Percentiles rank a stretch among this genome's conserved stretches.
These are phyloP conservation scores for Saccharomyces pastorianus DNA, from an alignment of 1,139 yeast species.

Conservation along the genomic window DNA sequence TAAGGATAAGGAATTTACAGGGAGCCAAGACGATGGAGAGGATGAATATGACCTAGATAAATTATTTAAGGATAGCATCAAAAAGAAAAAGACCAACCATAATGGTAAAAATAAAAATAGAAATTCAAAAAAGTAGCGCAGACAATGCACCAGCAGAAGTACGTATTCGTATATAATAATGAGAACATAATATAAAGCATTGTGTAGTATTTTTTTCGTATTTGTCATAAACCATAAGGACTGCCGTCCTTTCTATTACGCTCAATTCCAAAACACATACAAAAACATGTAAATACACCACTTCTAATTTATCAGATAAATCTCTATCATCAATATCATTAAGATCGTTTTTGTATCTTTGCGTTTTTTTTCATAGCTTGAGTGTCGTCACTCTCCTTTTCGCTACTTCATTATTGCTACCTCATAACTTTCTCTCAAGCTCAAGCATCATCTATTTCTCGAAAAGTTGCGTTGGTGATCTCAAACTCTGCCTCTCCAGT, in stretches of 20 bases:
- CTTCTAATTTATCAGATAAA: not conserved
- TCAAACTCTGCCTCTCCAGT: not conserved
- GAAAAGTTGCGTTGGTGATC: not conserved
- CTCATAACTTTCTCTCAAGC: not conserved
- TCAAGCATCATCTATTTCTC: not conserved
- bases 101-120: not conserved
- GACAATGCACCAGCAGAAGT: not conserved
- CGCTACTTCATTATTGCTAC: not conserved
- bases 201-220: not conserved
- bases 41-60: constrained; percentile 21
- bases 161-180: not conserved
- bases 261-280: not conserved
- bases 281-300: not conserved
- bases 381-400: not conserved
- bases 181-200: not conserved
- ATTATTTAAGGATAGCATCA: constrained; percentile 13
- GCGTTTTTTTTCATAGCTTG: not conserved
- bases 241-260: not conserved
- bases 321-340: not conserved
- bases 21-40: constrained; percentile 16
- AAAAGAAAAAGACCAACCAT: constrained; percentile 9
- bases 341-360: not conserved
- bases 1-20: constrained; percentile 3
- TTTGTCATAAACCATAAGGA: not conserved
- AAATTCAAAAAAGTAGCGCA: constrained; percentile 1